Evolutionary conservation across 225 moss, liverwort and hornwort genomes (phyloP).

Genomic region (Climacium dendroides): DNA sequence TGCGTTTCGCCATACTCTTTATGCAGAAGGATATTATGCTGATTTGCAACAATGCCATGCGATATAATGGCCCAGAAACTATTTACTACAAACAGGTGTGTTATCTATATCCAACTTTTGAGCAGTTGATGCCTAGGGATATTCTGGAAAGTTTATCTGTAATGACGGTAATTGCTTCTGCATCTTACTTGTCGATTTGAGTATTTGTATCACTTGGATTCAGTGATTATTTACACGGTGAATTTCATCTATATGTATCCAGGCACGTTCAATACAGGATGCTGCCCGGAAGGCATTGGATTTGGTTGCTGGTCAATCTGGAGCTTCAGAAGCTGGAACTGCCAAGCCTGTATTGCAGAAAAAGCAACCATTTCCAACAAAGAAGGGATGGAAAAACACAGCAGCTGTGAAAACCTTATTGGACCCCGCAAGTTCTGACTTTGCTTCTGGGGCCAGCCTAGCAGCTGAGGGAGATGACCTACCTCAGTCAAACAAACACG

Average conservation of each 20-base stretch:
- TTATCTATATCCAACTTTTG: not conserved
- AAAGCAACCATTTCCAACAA: constrained; percentile 51
- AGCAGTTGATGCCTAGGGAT: not conserved
- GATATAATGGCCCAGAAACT: constrained; percentile 95
- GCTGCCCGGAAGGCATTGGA: constrained; percentile 82
- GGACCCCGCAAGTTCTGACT: constrained; percentile 52
- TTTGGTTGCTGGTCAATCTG: constrained; percentile 48
- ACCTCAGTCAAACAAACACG: constrained; percentile 44
- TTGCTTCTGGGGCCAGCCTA: constrained; percentile 70
- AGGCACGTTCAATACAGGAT: constrained; percentile 93
- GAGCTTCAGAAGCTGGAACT: constrained; percentile 32
- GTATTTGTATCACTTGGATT: not conserved
- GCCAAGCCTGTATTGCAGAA: constrained; percentile 46
- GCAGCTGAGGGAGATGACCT: constrained; percentile 70
- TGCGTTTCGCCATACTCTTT: not conserved
- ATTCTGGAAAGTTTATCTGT: not conserved
- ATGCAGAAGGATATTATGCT: constrained; percentile 82
- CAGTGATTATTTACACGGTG: not conserved
- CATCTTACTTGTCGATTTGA: not conserved
- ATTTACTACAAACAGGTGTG: constrained; percentile 96
- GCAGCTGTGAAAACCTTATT: constrained; percentile 53
- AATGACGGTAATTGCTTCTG: not conserved
- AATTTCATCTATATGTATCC: not conserved
- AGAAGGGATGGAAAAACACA: constrained; percentile 53
- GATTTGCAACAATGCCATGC: constrained; percentile 96